Percentiles rank a stretch among this genome's conserved stretches.
phyloP scores from a whole-genome alignment of 495 filamentous ascomycete species.

The Ramalina intermedia region DNA sequence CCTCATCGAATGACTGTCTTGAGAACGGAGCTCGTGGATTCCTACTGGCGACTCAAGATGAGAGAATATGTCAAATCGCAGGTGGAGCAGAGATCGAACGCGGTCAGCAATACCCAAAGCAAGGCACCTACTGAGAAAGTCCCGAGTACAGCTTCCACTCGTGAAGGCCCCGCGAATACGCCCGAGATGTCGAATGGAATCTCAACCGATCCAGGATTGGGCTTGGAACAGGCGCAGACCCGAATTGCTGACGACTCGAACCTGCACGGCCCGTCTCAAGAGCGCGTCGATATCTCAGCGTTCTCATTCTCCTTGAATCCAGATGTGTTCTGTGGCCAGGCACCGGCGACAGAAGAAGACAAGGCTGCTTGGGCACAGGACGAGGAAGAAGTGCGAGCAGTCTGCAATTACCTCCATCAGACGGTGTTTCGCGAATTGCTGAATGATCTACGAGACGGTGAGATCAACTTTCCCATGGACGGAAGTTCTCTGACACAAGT shows the following conservation, averaged over 20 bases:
- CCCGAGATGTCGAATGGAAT: constrained; percentile 1
- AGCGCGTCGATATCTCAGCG: constrained; percentile 63
- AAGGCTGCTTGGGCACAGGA: constrained; percentile 74
- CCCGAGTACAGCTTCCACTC: neutral
- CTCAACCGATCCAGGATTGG: too few relatives aligned
- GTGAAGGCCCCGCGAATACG: constrained; percentile 1
- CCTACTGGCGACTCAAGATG: constrained; percentile 70
- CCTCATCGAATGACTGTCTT: constrained; percentile 93
- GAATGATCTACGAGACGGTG: constrained; percentile 75
- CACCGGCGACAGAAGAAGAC: constrained; percentile 78
- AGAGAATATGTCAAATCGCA: constrained; percentile 70
- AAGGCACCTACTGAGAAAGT: too few relatives aligned
- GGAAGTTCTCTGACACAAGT: constrained; percentile 76
- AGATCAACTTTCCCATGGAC: constrained; percentile 96
- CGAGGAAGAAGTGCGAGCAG: constrained; percentile 75
- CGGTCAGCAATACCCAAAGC: constrained; percentile 4
- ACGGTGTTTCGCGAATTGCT: constrained; percentile 62
- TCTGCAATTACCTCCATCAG: constrained; percentile 61
- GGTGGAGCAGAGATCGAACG: constrained; percentile 41
- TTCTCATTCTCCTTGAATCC: constrained; percentile 88
- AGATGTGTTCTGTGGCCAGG: constrained; percentile 86
- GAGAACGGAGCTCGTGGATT: constrained; percentile 75
- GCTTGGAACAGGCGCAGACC: too few relatives aligned
- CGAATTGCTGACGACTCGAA: too few relatives aligned
- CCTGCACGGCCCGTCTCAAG: constrained; percentile 19